Base-by-base conservation (phyloP, 2,329 filamentous ascomycete genomes). In the Epichloe sylvatica region DNA sequence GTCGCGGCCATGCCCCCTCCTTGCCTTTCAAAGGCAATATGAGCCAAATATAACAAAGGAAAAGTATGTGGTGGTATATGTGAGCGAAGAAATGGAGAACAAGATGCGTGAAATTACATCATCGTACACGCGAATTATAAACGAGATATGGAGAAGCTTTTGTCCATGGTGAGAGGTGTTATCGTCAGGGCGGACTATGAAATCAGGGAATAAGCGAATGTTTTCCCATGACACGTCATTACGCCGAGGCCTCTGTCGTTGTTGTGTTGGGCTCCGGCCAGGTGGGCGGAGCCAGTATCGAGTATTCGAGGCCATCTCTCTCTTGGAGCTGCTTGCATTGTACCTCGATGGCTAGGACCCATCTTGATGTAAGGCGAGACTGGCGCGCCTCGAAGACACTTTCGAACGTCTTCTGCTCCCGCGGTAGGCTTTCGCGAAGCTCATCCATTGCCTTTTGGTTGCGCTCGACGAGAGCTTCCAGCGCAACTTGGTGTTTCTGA, bases 291-390 rank as follows among this genome's bases (percentile, higher is more conserved):
- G 60, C 52, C 21, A 67, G 53, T 15, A 57, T 52, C 3, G 67
- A 72, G 54, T 72, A 80, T 51, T 57, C 62, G 33, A 70, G 53
- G 1, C 69, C 68, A 7, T 68, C 66, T 47, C 66, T 60, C 12
- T 62, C 61, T 56, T 78, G 74, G 45, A 80, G 59, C 57, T 77
- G 73, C 52, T 68, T 73, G 52, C 76, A 69, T 51, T 77, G 61
- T 15, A 81, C 70, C 54, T 77, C 72, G 46, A 73, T 72, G 19
- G 67, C 66, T 7, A 81, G 58, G 33, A 63, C 60, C 79, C 79
- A 82, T 49, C 76, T 67, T 40, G 66, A 65, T 9, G 67, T 62
- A 41, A 80, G 55, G 46, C 67, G 67, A 5, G 62, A 58, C 56
- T 67, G 71, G 19, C 78, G 69, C 17, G 67, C 62, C 3, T 57